phyloP scores from a whole-genome alignment of 1,284 basidiomycete species.

The Ustilago lituana region DNA sequence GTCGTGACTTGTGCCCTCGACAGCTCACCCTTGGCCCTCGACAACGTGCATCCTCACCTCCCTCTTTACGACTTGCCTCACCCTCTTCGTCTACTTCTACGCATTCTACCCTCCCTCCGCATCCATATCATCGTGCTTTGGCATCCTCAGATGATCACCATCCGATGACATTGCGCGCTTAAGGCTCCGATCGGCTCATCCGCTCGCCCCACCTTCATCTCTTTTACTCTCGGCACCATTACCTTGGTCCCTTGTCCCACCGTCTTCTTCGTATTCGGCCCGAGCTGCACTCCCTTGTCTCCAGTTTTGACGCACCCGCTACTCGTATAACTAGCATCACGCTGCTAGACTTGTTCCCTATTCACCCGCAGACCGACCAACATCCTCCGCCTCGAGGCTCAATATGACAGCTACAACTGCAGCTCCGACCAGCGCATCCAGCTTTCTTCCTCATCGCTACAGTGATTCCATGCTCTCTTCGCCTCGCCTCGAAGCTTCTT shows the following conservation, averaged over 20 bases:
- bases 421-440: slow-evolving; percentile 12
- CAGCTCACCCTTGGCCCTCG: slow-evolving; percentile 22
- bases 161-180: slow-evolving; percentile 7
- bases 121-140: slow-evolving; percentile 1
- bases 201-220: not conserved
- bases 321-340: not conserved
- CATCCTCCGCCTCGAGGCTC: too few species aligned
- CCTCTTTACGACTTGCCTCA: not conserved
- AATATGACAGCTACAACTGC: slow-evolving; percentile 27
- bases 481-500: slow-evolving; percentile 13
- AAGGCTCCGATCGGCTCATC: slow-evolving; percentile 7
- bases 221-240: not conserved
- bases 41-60: slow-evolving; percentile 11
- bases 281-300: not conserved
- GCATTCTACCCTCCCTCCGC: not conserved
- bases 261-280: not conserved
- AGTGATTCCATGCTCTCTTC: slow-evolving; percentile 11
- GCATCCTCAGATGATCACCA: slow-evolving; percentile 7
- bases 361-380: too few species aligned
- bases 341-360: too few species aligned
- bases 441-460: slow-evolving; percentile 15
- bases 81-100: not conserved
- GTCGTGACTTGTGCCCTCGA: slow-evolving; percentile 1
- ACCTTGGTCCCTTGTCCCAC: not conserved
- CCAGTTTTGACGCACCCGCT: not conserved